These are phyloP conservation scores for Malassezia dermatis DNA, from an alignment of 1,284 basidiomycete species.

Conservation along the genomic window DNA sequence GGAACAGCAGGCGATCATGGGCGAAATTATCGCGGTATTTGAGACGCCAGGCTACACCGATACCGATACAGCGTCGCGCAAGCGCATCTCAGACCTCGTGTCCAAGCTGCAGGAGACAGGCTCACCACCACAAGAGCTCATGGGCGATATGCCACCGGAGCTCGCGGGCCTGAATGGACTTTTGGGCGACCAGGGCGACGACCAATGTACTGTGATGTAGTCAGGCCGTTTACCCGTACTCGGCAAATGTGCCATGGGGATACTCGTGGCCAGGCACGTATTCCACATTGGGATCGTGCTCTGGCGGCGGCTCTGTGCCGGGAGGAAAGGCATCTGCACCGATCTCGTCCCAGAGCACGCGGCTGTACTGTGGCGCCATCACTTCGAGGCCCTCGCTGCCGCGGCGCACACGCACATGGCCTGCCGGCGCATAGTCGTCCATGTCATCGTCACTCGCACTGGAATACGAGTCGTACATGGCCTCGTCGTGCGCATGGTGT, in stretches of 20 bases:
- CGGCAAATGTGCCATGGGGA: conserved; percentile 6
- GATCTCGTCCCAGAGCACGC: conserved; percentile 1
- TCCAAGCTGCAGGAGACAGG: conserved; percentile 75
- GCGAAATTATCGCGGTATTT: conserved; percentile 63
- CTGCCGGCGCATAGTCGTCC: not conserved
- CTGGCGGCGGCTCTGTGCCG: conserved; percentile 5
- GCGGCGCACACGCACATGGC: conserved; percentile 18
- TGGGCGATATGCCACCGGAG: conserved; percentile 76
- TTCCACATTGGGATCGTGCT: not conserved
- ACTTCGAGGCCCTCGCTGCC: conserved; percentile 25
- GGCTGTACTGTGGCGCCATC: conserved; percentile 16
- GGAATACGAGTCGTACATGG: conserved; percentile 7
- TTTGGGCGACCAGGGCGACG: conserved; percentile 21
- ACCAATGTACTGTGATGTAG: conserved; percentile 40
- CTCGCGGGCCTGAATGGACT: conserved; percentile 29
- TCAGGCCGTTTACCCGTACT: not conserved
- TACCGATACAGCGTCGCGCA: conserved; percentile 54
- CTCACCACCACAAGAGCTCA: conserved; percentile 75
- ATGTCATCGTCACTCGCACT: conserved; percentile 8
- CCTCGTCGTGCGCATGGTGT: not conserved
- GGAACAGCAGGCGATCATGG: conserved; percentile 59
- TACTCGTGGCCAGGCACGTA: not conserved
- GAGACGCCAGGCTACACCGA: conserved; percentile 57
- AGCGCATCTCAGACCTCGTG: conserved; percentile 62
- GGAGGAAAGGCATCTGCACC: not conserved